Conservation (phyloP, 2,329 filamentous ascomycete species). For the Colletotrichum liaoningense region DNA sequence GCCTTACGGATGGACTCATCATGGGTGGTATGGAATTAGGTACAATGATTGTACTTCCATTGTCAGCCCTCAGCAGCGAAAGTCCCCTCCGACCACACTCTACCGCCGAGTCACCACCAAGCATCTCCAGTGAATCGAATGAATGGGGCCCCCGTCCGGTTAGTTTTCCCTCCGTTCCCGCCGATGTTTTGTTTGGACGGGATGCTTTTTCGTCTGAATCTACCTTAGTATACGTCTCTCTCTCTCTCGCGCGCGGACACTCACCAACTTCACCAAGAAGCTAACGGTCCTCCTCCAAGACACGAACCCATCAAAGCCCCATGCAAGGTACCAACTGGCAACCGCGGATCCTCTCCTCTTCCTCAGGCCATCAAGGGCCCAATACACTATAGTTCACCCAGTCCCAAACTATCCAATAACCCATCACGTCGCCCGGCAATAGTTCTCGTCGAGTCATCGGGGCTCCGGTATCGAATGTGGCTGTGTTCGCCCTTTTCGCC, state of each 20-base stretch:
- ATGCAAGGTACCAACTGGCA: background rate
- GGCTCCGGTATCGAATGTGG: slow-evolving; percentile 7
- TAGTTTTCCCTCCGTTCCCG: background rate
- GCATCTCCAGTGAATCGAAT: background rate
- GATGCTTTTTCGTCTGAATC: background rate
- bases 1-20: background rate
- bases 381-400: background rate
- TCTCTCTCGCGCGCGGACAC: background rate
- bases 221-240: background rate
- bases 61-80: background rate
- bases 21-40: background rate
- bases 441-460: slow-evolving; percentile 9
- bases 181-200: background rate
- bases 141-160: background rate
- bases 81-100: background rate
- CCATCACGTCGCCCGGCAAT: background rate
- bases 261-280: background rate
- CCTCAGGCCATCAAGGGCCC: background rate
- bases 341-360: background rate
- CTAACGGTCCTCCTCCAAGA: background rate
- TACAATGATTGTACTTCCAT: background rate
- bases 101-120: background rate
- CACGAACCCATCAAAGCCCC: background rate
- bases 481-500: slow-evolving; percentile 22
- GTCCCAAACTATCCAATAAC: background rate